phyloP scores from a whole-genome alignment of 2,329 filamentous ascomycete species.

The Seiridium cupressi region DNA sequence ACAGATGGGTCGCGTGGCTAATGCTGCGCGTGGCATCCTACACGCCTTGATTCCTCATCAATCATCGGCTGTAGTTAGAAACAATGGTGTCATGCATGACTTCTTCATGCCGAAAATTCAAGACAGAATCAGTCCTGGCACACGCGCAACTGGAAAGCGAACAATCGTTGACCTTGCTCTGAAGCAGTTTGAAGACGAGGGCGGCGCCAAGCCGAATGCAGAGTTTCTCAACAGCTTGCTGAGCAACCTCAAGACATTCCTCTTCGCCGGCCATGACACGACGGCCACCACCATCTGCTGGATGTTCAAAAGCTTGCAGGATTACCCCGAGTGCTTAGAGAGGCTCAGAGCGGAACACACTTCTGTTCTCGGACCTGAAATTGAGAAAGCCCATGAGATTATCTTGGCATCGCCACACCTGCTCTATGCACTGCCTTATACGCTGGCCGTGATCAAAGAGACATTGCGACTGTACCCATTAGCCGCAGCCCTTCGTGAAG shows the following conservation, averaged over 20 bases:
- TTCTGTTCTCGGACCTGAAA: constrained; percentile 40
- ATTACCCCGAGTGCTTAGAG: constrained; percentile 18
- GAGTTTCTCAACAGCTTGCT: constrained; percentile 12
- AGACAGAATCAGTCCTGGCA: background rate
- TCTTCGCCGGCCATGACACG: constrained; percentile 27
- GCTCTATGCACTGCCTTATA: constrained; percentile 49
- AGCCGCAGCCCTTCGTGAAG: constrained; percentile 38
- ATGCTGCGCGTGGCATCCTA: background rate
- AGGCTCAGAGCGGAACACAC: constrained; percentile 27
- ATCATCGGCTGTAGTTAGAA: background rate
- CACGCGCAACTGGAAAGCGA: background rate
- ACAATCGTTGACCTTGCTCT: constrained; percentile 15
- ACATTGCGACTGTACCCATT: constrained; percentile 47
- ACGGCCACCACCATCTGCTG: constrained; percentile 20
- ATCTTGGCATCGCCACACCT: constrained; percentile 38
- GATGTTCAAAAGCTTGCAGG: constrained; percentile 16
- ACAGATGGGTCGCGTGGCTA: background rate
- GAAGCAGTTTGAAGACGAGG: constrained; percentile 7
- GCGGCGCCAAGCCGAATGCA: background rate
- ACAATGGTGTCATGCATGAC: constrained; percentile 11
- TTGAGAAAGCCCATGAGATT: constrained; percentile 27
- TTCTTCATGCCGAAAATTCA: constrained; percentile 7
- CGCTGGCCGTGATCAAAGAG: constrained; percentile 51
- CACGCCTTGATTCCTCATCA: background rate
- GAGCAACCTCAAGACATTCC: constrained; percentile 19